phyloP scores from a whole-genome alignment of 2,329 filamentous ascomycete species.

The Hypoxylon sp. region DNA sequence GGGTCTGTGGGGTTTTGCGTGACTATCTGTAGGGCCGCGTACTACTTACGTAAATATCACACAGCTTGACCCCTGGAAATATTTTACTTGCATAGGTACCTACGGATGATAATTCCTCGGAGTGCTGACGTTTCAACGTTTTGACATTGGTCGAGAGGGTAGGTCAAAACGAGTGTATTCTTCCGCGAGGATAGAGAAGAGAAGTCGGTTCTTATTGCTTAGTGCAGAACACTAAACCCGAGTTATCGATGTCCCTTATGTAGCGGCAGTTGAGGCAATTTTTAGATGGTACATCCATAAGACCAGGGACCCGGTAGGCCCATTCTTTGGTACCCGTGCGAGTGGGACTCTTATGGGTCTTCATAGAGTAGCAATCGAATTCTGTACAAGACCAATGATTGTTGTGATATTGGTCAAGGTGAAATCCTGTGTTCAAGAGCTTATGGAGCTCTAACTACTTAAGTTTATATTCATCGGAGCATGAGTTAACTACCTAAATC shows the following conservation, averaged over 20 bases:
- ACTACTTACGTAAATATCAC: constrained; percentile 26
- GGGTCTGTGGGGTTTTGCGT: constrained; percentile 11
- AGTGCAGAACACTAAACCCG: too few species aligned
- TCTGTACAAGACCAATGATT: background rate
- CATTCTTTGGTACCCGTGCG: constrained; percentile 8
- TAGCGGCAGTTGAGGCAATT: background rate
- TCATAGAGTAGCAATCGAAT: background rate
- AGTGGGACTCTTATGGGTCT: constrained; percentile 13
- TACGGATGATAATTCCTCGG: background rate
- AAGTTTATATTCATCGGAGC: background rate
- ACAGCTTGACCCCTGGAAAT: constrained; percentile 18
- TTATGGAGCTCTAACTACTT: background rate
- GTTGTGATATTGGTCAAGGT: constrained; percentile 6
- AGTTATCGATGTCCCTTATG: background rate
- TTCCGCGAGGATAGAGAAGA: background rate
- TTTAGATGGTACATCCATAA: background rate
- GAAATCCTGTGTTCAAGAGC: background rate
- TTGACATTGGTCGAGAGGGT: background rate
- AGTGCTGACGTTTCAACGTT: background rate
- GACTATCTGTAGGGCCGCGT: constrained; percentile 25
- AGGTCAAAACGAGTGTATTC: background rate
- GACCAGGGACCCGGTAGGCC: constrained; percentile 9
- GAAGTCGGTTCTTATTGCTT: background rate
- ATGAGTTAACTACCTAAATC: too few species aligned
- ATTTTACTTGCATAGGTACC: constrained; percentile 24